These are phyloP conservation scores for Nyssa sinensis DNA, from an alignment of 148 eudicot species.

Conservation along the genomic window DNA sequence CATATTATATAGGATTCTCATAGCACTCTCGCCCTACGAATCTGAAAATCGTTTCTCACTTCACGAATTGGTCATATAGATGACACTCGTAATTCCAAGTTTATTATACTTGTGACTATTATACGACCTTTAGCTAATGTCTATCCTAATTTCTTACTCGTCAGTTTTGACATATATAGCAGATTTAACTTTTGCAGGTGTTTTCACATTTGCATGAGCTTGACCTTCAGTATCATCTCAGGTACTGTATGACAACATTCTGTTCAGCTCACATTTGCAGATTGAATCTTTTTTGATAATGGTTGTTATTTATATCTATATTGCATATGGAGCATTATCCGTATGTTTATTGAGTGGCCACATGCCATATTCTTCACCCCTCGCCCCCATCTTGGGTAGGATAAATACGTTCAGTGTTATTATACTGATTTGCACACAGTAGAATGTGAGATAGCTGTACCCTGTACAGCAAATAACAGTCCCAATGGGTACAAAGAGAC, in stretches of 20 bases:
- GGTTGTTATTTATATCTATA: background rate
- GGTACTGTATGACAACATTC: slow-evolving; percentile 38
- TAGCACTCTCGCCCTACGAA: too few relatives aligned
- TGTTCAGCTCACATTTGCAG: background rate
- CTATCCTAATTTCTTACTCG: background rate
- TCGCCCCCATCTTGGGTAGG: background rate
- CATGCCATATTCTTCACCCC: background rate
- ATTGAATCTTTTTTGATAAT: background rate
- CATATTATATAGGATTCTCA: too few relatives aligned
- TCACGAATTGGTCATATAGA: too few relatives aligned
- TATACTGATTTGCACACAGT: background rate
- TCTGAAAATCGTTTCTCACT: too few relatives aligned
- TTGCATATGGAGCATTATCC: background rate
- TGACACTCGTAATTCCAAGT: background rate
- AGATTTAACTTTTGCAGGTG: slow-evolving; percentile 55
- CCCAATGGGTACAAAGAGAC: background rate
- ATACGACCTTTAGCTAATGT: background rate
- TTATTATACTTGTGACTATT: background rate
- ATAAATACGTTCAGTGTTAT: background rate
- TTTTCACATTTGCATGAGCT: slow-evolving; percentile 92
- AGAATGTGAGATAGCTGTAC: background rate
- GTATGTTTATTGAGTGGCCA: background rate
- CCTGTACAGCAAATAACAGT: background rate
- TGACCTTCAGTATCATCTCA: slow-evolving; percentile 86
- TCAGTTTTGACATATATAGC: slow-evolving; percentile 4